These are phyloP conservation scores for Medicago ruthenica DNA, from an alignment of 306 rosid species.

Conservation along the genomic window DNA sequence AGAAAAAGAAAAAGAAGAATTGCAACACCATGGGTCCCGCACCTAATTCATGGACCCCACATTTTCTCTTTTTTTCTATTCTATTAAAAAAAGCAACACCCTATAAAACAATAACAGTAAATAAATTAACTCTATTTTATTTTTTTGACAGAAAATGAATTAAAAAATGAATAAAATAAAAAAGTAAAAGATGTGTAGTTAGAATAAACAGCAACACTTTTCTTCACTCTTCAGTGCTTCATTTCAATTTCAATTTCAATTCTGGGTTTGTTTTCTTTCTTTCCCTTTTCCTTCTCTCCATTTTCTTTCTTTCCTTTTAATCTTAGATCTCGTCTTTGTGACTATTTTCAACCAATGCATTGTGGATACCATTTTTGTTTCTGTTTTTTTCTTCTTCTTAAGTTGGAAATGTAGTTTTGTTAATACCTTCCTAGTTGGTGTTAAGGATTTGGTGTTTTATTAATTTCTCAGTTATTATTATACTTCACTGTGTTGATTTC, in stretches of 20 bases:
- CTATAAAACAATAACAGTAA: neutral
- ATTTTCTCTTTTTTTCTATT: neutral
- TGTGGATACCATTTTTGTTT: neutral
- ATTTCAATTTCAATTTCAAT: slow-evolving; percentile 32
- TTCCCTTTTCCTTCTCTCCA: neutral
- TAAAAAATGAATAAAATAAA: neutral
- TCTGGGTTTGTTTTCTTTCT: slow-evolving; percentile 55
- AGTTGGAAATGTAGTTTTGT: neutral
- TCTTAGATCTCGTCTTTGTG: slow-evolving; percentile 36
- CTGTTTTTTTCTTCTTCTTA: neutral
- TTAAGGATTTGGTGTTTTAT: slow-evolving; percentile 29
- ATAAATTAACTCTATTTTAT: neutral
- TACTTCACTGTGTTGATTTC: too few relatives aligned
- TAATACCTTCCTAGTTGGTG: slow-evolving; percentile 36
- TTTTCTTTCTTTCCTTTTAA: neutral
- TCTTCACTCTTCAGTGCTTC: slow-evolving; percentile 17
- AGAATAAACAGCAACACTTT: slow-evolving; percentile 30
- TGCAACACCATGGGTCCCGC: slow-evolving; percentile 57
- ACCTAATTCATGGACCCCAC: neutral
- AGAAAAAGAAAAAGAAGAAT: slow-evolving; percentile 41
- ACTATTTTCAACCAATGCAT: slow-evolving; percentile 1
- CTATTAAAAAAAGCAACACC: neutral
- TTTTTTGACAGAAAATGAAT: neutral
- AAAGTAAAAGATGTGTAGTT: slow-evolving; percentile 43
- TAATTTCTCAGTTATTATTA: neutral